Percentiles rank a stretch among this genome's conserved stretches.
Conservation (phyloP, 2,329 filamentous ascomycete genomes). For the Aspergillus piperis region DNA sequence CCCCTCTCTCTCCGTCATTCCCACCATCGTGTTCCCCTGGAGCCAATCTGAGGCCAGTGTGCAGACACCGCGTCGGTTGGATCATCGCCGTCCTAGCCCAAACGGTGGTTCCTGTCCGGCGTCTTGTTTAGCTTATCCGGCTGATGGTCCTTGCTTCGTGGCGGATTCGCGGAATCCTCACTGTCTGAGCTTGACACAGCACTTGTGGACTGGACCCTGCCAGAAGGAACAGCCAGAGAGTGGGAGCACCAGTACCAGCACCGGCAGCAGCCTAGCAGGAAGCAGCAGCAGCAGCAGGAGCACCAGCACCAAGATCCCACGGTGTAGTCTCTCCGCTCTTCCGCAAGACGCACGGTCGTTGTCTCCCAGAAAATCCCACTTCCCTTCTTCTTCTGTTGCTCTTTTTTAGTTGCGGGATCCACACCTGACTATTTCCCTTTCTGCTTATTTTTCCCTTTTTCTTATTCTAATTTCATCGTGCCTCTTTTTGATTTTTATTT, state of each 20-base stretch:
- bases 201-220: constrained; percentile 16
- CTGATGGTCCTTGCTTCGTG: constrained; percentile 28
- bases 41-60: constrained; percentile 14
- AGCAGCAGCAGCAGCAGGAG: constrained; percentile 7
- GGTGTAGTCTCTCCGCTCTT: constrained; percentile 21
- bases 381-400: constrained; percentile 4
- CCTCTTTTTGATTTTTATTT: neutral
- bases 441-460: constrained; percentile 3
- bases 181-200: constrained; percentile 21
- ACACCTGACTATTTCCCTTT: constrained; percentile 13
- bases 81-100: constrained; percentile 19
- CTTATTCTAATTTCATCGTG: neutral
- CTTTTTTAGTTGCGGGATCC: constrained; percentile 17
- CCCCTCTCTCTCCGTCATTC: constrained; percentile 3
- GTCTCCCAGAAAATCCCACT: constrained; percentile 19
- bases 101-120: constrained; percentile 21
- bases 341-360: constrained; percentile 21
- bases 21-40: neutral
- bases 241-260: constrained; percentile 1
- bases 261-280: constrained; percentile 1
- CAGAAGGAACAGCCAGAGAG: constrained; percentile 5
- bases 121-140: constrained; percentile 23
- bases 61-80: constrained; percentile 14
- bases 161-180: constrained; percentile 20
- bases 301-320: constrained; percentile 15